Evolutionary conservation across 2,329 filamentous ascomycete species (phyloP).

Genomic region (Alternaria burnsii): DNA sequence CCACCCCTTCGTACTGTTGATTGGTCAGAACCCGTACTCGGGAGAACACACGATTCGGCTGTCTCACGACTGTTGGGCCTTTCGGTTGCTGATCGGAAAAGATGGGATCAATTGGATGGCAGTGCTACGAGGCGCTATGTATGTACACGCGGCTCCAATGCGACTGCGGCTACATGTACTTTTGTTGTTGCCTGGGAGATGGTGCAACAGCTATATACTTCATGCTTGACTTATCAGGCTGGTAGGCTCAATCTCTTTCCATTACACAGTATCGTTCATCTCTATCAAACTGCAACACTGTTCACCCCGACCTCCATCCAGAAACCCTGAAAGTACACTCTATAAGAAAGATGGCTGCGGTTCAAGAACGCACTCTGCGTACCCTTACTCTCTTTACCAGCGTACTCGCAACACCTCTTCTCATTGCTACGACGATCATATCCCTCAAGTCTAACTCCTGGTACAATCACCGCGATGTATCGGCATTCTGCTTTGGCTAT

Average conservation of each 20-base stretch:
- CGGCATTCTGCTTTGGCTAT: conserved; percentile 25
- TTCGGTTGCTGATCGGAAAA: not conserved
- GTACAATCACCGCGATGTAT: not conserved
- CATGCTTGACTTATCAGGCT: not conserved
- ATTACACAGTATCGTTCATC: not conserved
- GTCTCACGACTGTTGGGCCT: not conserved
- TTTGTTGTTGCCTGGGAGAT: conserved; percentile 27
- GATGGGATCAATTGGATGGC: not conserved
- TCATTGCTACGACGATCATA: conserved; percentile 21
- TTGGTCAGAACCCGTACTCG: not conserved
- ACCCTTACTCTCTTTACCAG: conserved; percentile 14
- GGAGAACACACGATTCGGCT: not conserved
- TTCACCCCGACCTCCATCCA: not conserved
- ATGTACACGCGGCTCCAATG: conserved; percentile 16
- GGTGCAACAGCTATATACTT: not conserved
- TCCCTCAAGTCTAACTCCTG: conserved; percentile 10
- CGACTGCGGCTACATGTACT: not conserved
- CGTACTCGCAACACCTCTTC: conserved; percentile 21
- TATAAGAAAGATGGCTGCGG: conserved; percentile 1
- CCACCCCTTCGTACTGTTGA: not conserved
- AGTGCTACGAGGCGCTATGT: conserved; percentile 3
- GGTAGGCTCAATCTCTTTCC: not conserved
- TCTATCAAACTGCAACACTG: not conserved
- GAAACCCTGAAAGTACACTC: not conserved
- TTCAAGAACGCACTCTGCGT: conserved; percentile 22